Base-by-base conservation (phyloP, 306 rosid species). In the Purshia tridentata region DNA sequence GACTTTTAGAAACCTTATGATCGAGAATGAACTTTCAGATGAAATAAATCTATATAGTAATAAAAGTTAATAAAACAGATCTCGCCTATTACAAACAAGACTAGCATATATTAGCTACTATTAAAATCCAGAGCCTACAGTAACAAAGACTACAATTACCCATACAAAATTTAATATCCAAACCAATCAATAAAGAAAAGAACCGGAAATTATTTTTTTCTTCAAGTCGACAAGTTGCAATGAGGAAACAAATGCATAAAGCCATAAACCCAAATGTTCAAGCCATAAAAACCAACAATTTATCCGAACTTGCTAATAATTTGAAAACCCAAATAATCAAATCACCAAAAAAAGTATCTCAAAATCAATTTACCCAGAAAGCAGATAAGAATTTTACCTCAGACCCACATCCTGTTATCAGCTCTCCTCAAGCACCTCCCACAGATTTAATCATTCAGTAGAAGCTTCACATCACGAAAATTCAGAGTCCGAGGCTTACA, bases 381-480 rank as follows among this genome's bases (percentile, higher is more conserved):
- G 74, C 66, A 65, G 52, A 69, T 59, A 80, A 12, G 70, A 79
- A 85, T 56, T 71, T 82, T 90, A 94, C 98, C 99, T 90, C 88
- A 91, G 76, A 84, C 91, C 88, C 88, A 88, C 96, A 86, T 86
- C 89, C 78, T 81, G 81, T 39, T 44, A 76, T 76, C 78, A 77
- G 62, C 79, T 69, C 57, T 46, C 62, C 63, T 82, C 75, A 76
- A 84, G 84, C 85, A 88, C 82, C 89, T 78, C 61, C 74, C 39
- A 68, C 13, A 82, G 85, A 86, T 79, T 86, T 79, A 80, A 75
- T 86, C 90, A 87, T 83, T 79, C 75, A 83, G 81, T 66, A 39
- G 40, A 73, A 64, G 64, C 72, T 79, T 78, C 73, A 74, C 83
- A 85, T 55, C 79, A 75, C 47, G 70, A 77, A 75, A 80, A 80